These are phyloP conservation scores for Phytophthora melonis DNA, from an alignment of 352 stramenopile species.

Conservation along the genomic window DNA sequence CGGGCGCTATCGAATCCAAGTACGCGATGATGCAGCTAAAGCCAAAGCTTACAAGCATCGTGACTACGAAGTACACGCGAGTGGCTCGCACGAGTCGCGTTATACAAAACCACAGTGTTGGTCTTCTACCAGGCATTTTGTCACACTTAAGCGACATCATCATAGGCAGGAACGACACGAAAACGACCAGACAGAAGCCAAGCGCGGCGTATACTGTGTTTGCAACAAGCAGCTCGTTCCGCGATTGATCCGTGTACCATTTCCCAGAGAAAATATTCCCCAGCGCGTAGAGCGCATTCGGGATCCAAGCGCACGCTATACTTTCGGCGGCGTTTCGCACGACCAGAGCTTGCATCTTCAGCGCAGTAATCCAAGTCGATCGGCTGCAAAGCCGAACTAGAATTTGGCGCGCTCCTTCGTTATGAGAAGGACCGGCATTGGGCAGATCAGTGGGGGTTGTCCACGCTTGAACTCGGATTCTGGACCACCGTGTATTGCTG, in stretches of 20 bases:
- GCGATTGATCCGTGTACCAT: constrained; percentile 13
- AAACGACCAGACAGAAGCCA: constrained; percentile 28
- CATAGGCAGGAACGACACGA: constrained; percentile 18
- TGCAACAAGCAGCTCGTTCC: constrained; percentile 14
- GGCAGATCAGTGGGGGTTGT: background rate
- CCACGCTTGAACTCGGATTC: background rate
- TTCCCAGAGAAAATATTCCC: constrained; percentile 27
- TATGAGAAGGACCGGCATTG: background rate
- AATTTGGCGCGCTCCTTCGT: background rate
- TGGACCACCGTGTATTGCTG: background rate
- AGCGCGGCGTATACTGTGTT: constrained; percentile 12
- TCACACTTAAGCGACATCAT: constrained; percentile 26
- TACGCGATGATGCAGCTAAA: constrained; percentile 12
- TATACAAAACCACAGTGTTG: constrained; percentile 20
- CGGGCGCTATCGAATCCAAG: background rate
- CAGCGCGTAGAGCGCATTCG: constrained; percentile 5
- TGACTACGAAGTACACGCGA: background rate
- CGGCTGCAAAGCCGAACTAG: background rate
- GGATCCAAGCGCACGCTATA: constrained; percentile 19
- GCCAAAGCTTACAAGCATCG: constrained; percentile 12
- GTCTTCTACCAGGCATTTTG: background rate
- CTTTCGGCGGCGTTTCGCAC: constrained; percentile 14
- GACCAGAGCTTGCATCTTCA: constrained; percentile 8
- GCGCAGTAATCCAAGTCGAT: constrained; percentile 5
- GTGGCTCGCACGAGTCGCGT: constrained; percentile 9